phyloP scores from a whole-genome alignment of 208 protist species.

The Trypanosoma congolense region DNA sequence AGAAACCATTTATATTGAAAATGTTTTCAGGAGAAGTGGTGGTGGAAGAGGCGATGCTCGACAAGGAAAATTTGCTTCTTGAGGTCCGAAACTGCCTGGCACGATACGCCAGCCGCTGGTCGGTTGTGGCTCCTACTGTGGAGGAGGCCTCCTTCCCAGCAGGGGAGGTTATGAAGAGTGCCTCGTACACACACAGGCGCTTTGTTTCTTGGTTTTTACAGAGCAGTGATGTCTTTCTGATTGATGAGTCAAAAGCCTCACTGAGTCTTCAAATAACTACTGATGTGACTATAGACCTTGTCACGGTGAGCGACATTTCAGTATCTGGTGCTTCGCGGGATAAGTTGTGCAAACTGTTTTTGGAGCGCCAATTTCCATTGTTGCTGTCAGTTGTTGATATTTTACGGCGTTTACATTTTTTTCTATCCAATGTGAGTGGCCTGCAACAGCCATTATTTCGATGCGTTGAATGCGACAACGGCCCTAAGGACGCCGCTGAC shows the following conservation, averaged over 20 bases:
- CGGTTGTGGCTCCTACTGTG: background rate
- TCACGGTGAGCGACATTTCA: background rate
- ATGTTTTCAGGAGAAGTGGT: slow-evolving; percentile 18
- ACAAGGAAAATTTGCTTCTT: slow-evolving; percentile 1
- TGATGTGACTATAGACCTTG: slow-evolving; percentile 12
- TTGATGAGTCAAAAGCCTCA: background rate
- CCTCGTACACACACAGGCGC: background rate
- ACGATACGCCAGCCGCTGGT: slow-evolving; percentile 13
- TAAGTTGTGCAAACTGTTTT: slow-evolving; percentile 9
- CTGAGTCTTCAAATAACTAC: slow-evolving; percentile 16
- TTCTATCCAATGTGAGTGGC: background rate
- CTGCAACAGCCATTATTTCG: slow-evolving; percentile 3
- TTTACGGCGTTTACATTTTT: slow-evolving; percentile 1
- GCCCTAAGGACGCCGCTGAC: background rate
- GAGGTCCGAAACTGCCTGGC: slow-evolving; percentile 7
- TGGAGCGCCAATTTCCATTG: slow-evolving; percentile 17
- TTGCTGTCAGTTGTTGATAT: slow-evolving; percentile 5
- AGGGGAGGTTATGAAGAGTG: slow-evolving; percentile 9
- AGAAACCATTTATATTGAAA: background rate
- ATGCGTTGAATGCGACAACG: slow-evolving; percentile 3
- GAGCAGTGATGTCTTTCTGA: slow-evolving; percentile 9
- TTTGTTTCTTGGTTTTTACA: slow-evolving; percentile 16
- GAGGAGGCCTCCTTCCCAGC: slow-evolving; percentile 3
- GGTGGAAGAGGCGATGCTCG: slow-evolving; percentile 8
- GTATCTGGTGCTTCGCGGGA: background rate